Percentiles rank a stretch among this genome's conserved stretches.
phyloP scores from a whole-genome alignment of 345 rosid species.

The Acer negundo region DNA sequence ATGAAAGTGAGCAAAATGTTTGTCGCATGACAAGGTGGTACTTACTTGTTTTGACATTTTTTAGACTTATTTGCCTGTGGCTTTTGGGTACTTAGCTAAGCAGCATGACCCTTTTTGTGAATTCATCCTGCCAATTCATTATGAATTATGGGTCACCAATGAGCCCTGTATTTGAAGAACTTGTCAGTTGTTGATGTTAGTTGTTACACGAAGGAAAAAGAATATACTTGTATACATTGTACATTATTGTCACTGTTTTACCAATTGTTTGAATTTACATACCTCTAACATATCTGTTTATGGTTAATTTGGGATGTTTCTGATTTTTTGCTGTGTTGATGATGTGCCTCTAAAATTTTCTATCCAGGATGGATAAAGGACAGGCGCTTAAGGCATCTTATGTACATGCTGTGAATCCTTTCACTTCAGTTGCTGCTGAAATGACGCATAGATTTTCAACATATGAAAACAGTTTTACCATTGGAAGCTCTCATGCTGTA shows the following conservation, averaged over 20 bases:
- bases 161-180: neutral
- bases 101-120: neutral
- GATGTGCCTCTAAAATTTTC: constrained; percentile 3
- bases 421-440: constrained; percentile 69
- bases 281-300: neutral
- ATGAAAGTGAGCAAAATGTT: neutral
- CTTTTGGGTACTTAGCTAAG: neutral
- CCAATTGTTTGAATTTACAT: neutral
- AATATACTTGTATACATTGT: neutral
- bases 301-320: neutral
- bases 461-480: constrained; percentile 53
- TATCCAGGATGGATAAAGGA: constrained; percentile 70
- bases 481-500: constrained; percentile 62
- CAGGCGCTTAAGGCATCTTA: constrained; percentile 72
- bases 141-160: neutral
- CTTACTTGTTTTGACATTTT: no score
- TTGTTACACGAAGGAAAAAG: neutral
- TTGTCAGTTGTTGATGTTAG: no score
- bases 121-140: neutral
- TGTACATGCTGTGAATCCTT: constrained; percentile 55
- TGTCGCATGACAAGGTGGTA: neutral
- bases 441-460: constrained; percentile 67
- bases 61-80: neutral
- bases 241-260: neutral
- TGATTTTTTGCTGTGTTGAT: neutral